These are phyloP conservation scores for Kodamaea kakaduensis DNA, from an alignment of 805 yeast genomes.

Conservation along the genomic window DNA sequence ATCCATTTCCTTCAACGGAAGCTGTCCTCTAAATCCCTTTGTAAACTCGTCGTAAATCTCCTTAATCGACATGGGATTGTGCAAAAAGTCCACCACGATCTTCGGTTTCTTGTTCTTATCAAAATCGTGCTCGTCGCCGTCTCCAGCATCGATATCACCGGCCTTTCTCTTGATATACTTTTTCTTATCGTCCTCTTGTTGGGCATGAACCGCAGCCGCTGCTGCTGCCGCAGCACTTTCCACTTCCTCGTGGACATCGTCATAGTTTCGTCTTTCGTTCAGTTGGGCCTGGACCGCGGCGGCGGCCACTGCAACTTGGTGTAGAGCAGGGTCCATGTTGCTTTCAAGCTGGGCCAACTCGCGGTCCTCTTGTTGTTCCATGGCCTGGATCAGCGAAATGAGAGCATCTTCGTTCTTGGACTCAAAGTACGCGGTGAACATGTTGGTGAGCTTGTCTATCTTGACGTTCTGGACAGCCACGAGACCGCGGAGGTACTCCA, in stretches of 20 bases:
- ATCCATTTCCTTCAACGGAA: constrained; percentile 41
- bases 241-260: constrained; percentile 8
- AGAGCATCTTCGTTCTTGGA: constrained; percentile 29
- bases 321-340: constrained; percentile 41
- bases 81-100: constrained; percentile 36
- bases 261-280: constrained; percentile 8
- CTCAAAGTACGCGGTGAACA: constrained; percentile 31
- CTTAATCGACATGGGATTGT: constrained; percentile 42
- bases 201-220: constrained; percentile 8
- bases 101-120: constrained; percentile 31
- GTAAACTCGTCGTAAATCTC: constrained; percentile 44
- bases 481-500: constrained; percentile 33
- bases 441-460: constrained; percentile 34
- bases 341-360: constrained; percentile 23
- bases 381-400: constrained; percentile 26
- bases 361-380: constrained; percentile 20
- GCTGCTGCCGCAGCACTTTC: constrained; percentile 11
- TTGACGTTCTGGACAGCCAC: constrained; percentile 36
- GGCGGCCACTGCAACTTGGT: constrained; percentile 38
- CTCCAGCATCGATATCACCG: constrained; percentile 7
- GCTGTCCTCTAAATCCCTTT: constrained; percentile 42
- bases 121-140: constrained; percentile 3
- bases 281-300: constrained; percentile 27
- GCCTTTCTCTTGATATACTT: constrained; percentile 12
- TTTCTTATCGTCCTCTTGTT: constrained; percentile 10